Percentiles rank a stretch among this genome's conserved stretches.
These are phyloP conservation scores for Lolium rigidum DNA, from an alignment of 176 grass and related monocot genomes.

Conservation along the genomic window DNA sequence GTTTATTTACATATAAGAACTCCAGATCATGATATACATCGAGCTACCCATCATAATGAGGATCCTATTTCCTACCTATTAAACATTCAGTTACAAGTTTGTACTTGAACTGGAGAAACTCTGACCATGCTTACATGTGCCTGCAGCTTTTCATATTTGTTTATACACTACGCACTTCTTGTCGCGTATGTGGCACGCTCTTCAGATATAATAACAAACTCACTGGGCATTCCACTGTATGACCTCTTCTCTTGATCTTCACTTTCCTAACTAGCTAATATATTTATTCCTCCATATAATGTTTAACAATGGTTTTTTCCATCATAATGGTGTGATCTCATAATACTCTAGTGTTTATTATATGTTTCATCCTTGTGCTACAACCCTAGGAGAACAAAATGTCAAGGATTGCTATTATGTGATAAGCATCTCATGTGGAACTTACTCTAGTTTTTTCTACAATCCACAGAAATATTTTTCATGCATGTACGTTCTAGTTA, in stretches of 20 bases:
- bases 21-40: conserved; percentile 14
- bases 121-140: conserved; percentile 43
- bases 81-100: conserved; percentile 6
- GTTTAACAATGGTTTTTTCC: not conserved
- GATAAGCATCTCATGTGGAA: not conserved
- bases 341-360: not conserved
- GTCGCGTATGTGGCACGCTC: conserved; percentile 93
- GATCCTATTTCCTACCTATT: not conserved
- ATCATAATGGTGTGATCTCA: not conserved
- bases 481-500: not conserved
- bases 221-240: conserved; percentile 82
- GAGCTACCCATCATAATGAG: not conserved
- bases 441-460: not conserved
- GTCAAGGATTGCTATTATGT: conserved; percentile 1
- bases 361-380: not conserved
- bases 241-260: conserved; percentile 38
- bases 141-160: conserved; percentile 82
- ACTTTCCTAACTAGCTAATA: not conserved
- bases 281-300: not conserved
- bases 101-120: conserved; percentile 17
- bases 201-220: conserved; percentile 93
- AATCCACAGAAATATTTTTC: not conserved
- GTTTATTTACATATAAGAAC: conserved; percentile 28
- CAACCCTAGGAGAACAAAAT: conserved; percentile 4
- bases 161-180: conserved; percentile 99